Percentiles rank a stretch among this genome's conserved stretches.
Evolutionary conservation across 768 basidiomycete genomes (phyloP).

Genomic region (Butyriboletus loyo): DNA sequence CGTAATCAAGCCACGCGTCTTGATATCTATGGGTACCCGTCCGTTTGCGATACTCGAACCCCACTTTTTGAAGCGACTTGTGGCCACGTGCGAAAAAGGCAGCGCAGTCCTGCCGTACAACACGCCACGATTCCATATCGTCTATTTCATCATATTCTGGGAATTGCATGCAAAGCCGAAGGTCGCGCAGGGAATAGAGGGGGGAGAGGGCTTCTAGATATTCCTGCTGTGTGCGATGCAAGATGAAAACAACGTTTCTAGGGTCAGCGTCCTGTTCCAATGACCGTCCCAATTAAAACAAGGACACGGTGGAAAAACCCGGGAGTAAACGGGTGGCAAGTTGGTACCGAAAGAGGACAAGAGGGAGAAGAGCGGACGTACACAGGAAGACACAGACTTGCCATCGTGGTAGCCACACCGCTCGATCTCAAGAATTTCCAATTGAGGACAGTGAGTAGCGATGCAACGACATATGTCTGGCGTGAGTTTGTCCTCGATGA

Average conservation of each 20-base stretch:
- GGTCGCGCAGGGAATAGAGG: slow-evolving; percentile 26
- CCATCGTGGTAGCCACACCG: slow-evolving; percentile 37
- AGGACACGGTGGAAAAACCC: slow-evolving; percentile 12
- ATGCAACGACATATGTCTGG: slow-evolving; percentile 30
- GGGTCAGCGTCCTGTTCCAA: slow-evolving; percentile 29
- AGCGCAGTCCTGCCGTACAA: slow-evolving; percentile 27
- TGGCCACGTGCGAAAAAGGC: slow-evolving; percentile 28
- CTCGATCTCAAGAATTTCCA: slow-evolving; percentile 34
- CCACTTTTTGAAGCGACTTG: slow-evolving; percentile 32
- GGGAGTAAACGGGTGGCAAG: slow-evolving; percentile 9
- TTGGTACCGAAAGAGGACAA: slow-evolving; percentile 5
- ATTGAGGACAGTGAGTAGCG: slow-evolving; percentile 28
- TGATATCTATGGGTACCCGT: slow-evolving; percentile 36
- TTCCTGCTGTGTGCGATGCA: slow-evolving; percentile 32
- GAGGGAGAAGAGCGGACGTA: slow-evolving; percentile 26
- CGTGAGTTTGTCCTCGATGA: slow-evolving; percentile 36
- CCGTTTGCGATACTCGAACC: slow-evolving; percentile 37
- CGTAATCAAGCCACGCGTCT: slow-evolving; percentile 36
- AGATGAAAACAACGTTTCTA: slow-evolving; percentile 28
- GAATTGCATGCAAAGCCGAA: slow-evolving; percentile 37
- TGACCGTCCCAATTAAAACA: slow-evolving; percentile 22
- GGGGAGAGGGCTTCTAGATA: slow-evolving; percentile 32
- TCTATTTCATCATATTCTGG: slow-evolving; percentile 34
- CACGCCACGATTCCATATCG: slow-evolving; percentile 33
- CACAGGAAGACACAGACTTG: slow-evolving; percentile 35